These are phyloP conservation scores for Scytalidium sp. DNA, from an alignment of 2,329 filamentous ascomycete genomes.

Conservation along the genomic window DNA sequence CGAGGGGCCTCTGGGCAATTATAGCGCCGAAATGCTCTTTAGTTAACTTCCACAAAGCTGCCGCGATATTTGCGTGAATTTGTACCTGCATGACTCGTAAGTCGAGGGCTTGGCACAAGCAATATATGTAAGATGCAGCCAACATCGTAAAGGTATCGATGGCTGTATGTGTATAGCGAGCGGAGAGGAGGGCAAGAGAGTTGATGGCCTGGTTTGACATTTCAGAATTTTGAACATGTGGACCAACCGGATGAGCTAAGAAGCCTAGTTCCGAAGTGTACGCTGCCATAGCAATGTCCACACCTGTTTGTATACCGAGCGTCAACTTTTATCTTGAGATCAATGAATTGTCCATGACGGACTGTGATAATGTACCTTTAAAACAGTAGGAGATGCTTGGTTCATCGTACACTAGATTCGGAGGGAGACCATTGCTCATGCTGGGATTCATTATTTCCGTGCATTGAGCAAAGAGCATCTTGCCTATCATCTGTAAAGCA, in stretches of 20 bases:
- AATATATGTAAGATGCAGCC: conserved; percentile 49
- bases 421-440: conserved; percentile 58
- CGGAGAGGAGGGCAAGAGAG: conserved; percentile 58
- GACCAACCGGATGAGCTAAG: conserved; percentile 58
- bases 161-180: conserved; percentile 53
- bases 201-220: conserved; percentile 68
- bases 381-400: conserved; percentile 54
- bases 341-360: too few relatives aligned
- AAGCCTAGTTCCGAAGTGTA: conserved; percentile 61
- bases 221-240: conserved; percentile 63
- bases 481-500: conserved; percentile 51
- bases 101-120: conserved; percentile 57
- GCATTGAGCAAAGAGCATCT: conserved; percentile 62
- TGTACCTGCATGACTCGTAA: conserved; percentile 28
- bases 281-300: conserved; percentile 63
- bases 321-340: too few relatives aligned
- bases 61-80: too few relatives aligned
- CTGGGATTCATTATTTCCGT: conserved; percentile 60
- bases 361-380: conserved; percentile 52
- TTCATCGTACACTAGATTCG: conserved; percentile 59
- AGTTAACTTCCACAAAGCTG: too few relatives aligned
- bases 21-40: too few relatives aligned
- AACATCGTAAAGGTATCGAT: conserved; percentile 55
- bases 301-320: conserved; percentile 8
- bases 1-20: too few relatives aligned